phyloP scores from a whole-genome alignment of 2,329 filamentous ascomycete species.

The Balansia obtecta region DNA sequence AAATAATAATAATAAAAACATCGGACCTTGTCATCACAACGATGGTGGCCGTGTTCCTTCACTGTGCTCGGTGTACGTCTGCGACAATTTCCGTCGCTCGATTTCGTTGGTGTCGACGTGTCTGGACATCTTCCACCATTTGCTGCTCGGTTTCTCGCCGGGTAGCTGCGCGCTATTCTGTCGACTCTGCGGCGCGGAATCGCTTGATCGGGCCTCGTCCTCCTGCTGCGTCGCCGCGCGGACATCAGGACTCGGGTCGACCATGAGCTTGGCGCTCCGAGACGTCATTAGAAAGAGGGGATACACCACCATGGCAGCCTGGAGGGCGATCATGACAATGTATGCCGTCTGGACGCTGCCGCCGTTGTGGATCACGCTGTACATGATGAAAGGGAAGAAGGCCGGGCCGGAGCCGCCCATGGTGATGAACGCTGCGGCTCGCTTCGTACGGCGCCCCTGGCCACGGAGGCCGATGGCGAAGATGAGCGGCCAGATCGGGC shows the following conservation, averaged over 20 bases:
- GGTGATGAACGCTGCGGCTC: conserved; percentile 65
- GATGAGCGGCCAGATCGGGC: conserved; percentile 71
- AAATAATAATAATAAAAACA: too few relatives aligned
- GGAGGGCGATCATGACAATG: conserved; percentile 44
- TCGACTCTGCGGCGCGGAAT: conserved; percentile 10
- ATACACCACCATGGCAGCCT: conserved; percentile 33
- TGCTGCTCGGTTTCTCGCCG: conserved; percentile 10
- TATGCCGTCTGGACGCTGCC: conserved; percentile 52
- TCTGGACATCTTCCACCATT: conserved; percentile 15
- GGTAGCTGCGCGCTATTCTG: conserved; percentile 4
- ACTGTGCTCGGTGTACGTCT: conserved; percentile 17
- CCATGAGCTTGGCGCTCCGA: conserved; percentile 33
- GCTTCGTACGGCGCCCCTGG: conserved; percentile 68
- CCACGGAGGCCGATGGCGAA: conserved; percentile 70
- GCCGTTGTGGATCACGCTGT: conserved; percentile 48
- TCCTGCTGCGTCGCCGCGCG: conserved; percentile 10
- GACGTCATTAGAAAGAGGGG: conserved; percentile 35
- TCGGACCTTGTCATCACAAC: neutral
- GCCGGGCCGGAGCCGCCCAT: conserved; percentile 63
- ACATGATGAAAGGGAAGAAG: conserved; percentile 63
- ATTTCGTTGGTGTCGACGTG: conserved; percentile 15
- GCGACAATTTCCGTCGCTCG: conserved; percentile 17
- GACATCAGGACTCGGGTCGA: conserved; percentile 20
- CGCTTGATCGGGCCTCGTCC: conserved; percentile 10
- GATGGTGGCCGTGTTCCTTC: conserved; percentile 13